Evolutionary conservation across 2,329 filamentous ascomycete genomes (phyloP), one percentile per base, ranked within the genome.

Genomic region (Sordariomycetes sp.): DNA sequence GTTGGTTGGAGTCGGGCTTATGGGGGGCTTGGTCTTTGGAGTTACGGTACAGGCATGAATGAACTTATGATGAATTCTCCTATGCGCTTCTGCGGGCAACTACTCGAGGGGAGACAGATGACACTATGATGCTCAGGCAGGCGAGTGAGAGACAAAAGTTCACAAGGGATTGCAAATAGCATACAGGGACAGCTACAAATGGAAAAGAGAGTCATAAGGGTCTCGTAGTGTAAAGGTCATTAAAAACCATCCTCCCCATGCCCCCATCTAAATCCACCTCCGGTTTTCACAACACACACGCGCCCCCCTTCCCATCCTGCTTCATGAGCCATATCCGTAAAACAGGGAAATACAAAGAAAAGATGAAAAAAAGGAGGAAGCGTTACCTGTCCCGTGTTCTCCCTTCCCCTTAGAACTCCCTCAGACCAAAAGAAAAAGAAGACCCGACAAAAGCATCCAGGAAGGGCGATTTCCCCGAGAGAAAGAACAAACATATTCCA

Each of bases 401-500:
- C 40, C 46, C 46, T 24, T 50, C 11, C 46, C 46, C 11, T n/a
- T 18, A 53, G 16, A 34, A 57, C 48, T 43, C 18, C 61, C 60
- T 60, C 58, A 61, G 59, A 63, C 62, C 59, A 59, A 64, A 62
- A 56, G 64, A 61, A 65, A 61, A 59, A 62, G 57, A 64, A 64
- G 37, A 40, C 12, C 40, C 40, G 6, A n/a, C 40, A 46, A 46
- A 46, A 46, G 16, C n/a, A 16, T n/a, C 40, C 40, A 32, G 28
- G 28, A 32, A 32, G 28, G 28, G 16, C 40, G 18, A n/a, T n/a
- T 50, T 66, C 65, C 64, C 46, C 46, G 22, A 48, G 40, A 46
- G n/a, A 46, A 51, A n/a, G 24, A 53, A n/a, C 24, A 7, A 20
- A 28, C 20, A 28, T 69, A 66, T 14, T 18, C 20, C 25, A n/a